These are phyloP conservation scores for Lodderomyces parapsilosis DNA, from an alignment of 1,139 yeast genomes.

Conservation along the genomic window DNA sequence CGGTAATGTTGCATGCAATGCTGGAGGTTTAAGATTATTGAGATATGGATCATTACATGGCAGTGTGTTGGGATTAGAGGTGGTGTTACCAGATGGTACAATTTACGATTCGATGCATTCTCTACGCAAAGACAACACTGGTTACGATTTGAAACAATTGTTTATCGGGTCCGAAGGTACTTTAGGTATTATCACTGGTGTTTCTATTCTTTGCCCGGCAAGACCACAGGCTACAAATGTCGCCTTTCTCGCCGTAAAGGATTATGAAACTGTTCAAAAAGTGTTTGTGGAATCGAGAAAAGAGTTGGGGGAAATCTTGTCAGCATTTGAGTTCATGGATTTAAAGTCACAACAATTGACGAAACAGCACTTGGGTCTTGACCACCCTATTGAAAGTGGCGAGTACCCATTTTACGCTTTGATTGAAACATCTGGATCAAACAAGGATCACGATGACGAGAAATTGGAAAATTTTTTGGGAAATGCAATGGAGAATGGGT, in stretches of 20 bases:
- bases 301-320: conserved; percentile 80
- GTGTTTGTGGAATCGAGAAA: conserved; percentile 77
- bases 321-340: conserved; percentile 97
- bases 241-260: conserved; percentile 80
- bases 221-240: conserved; percentile 86
- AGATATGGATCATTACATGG: conserved; percentile 95
- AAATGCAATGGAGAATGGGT: conserved; percentile 76
- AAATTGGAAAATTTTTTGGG: conserved; percentile 81
- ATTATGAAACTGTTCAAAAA: conserved; percentile 78
- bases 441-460: conserved; percentile 78
- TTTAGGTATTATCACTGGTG: conserved; percentile 85
- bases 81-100: conserved; percentile 87
- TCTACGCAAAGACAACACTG: conserved; percentile 90
- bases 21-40: conserved; percentile 88
- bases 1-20: conserved; percentile 94
- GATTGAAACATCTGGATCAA: conserved; percentile 93
- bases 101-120: conserved; percentile 77
- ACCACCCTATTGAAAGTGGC: conserved; percentile 77
- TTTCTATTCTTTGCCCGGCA: conserved; percentile 88
- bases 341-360: conserved; percentile 68
- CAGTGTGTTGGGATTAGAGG: conserved; percentile 86
- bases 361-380: conserved; percentile 48
- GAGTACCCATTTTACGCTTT: conserved; percentile 83
- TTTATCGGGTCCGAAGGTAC: conserved; percentile 95
- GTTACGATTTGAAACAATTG: conserved; percentile 86